Base-by-base conservation (phyloP, 75 land plant genomes). In the Sequoia sempervirens region DNA sequence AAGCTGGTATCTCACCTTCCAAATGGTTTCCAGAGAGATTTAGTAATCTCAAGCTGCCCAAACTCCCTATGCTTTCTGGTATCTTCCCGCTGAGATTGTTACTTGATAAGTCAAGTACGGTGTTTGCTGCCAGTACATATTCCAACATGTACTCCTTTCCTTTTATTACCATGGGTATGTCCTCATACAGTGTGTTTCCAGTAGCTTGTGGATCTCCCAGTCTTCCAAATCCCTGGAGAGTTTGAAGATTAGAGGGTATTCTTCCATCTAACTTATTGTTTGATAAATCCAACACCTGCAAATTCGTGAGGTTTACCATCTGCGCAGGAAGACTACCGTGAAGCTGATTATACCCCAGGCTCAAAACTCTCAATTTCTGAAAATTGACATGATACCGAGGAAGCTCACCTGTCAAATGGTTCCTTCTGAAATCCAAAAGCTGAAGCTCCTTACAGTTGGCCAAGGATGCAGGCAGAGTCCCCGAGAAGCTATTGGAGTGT, bases 331-430 rank as follows among this genome's bases (percentile, higher is more conserved):
- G 11, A 10, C 10, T 10, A 9, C 50, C 50, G 8, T 46, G 50
- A 84, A 92, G 80, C 80, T 85, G 11, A 46, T 87, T 28, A 87
- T 90, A 72, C 87, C 84, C 86, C 89, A 61, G 66, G 66, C 66
- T 18, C 66, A 61, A 61, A 61, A 61, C 66, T 20, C 26, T 23
- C 66, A 46, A 46, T 46, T 46, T 46, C 50, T 46, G 50, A 46
- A 46, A 46, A 46, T 46, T 46, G 11, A 10, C 17, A 18, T 15
- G 18, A 18, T 53, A 84, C 14, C 56, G 23, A 10, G 95, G 93
- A 64, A 93, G 78, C 56, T 46, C 50, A 10, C 50, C 50, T 46
- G 0, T 46, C 50, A 46, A 46, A 46, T 10, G 10, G 0, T 46
- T 46, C 50, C 11, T 46, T 46, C 50, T 46, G 11, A 46, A 46